Evolutionary conservation across 2,329 filamentous ascomycete species (phyloP), one percentile per base, ranked within the genome.

Genomic region (Curvularia sp.): DNA sequence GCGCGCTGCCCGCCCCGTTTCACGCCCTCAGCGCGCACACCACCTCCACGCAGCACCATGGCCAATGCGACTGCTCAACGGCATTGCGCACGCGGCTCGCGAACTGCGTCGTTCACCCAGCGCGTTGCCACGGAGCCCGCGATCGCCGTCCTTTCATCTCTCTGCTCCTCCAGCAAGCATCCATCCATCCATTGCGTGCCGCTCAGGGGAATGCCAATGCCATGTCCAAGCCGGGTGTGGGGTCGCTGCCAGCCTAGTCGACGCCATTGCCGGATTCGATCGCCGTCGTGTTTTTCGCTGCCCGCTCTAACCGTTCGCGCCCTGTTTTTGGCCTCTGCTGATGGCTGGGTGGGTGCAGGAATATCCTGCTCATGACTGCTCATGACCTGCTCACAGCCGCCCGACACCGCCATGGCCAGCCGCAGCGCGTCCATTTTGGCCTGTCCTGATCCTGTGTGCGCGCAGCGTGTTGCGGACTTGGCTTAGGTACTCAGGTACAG

Each of bases 71-170:
- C 13, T 4, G 1, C 31, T 15, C 5, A 38, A 38, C 33, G 33
- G 33, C 33, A 38, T n/a, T 38, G 33, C 33, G 33, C 33, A 38
- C 33, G 13, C 33, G 12, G 20, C 41, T 31, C 41, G 24, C 24
- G 41, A 43, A 43, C 41, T 43, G 41, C 41, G 18, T 22, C 39
- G 39, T 42, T 42, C 39, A 1, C 24, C 24, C 20, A 52, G 24
- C 24, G 28, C 28, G 31, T 33, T 33, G 31, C 31, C 31, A 13
- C 31, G 31, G 59, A 57, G 30, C 31, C 57, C 51, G 26, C 47
- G 55, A 67, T 65, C 58, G 46, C 49, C 62, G 47, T 62, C 65
- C 66, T 63, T 64, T 67, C 65, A 68, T 69, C 65, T 66, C 38
- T 43, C 5, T 5, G 18, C 18, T 18, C 18, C 18, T 18, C 13